Base-by-base conservation (phyloP, 1,139 yeast species). In the Keqinozyma sinolaborantium region DNA sequence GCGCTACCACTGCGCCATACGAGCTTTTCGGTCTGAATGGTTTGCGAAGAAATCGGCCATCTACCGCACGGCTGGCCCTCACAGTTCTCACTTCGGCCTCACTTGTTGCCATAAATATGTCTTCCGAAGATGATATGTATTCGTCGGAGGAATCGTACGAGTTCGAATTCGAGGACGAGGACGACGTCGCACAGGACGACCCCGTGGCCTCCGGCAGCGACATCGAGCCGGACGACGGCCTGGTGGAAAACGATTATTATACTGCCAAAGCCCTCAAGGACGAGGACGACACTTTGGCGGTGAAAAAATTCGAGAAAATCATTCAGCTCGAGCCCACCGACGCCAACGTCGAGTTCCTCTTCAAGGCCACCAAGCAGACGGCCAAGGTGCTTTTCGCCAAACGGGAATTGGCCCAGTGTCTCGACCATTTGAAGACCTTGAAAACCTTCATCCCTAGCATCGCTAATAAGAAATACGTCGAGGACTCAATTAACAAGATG, bases 1-100 rank as follows among this genome's bases (percentile, higher is more conserved):
- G 85, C 87, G 85, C 85, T 80, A 80, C 86, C 86, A 76, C 86
- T 79, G 85, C 84, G 86, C 86, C 85, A 79, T 67, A 72, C 80
- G 74, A 74, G 82, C 83, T 45, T 11, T 14, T 26, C 16, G n/a
- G 12, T 11, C 11, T n/a, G n/a, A n/a, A n/a, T n/a, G n/a, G n/a
- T n/a, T n/a, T n/a, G n/a, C n/a, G n/a, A n/a, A n/a, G n/a, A n/a
- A n/a, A n/a, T n/a, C n/a, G n/a, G n/a, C n/a, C n/a, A n/a, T n/a
- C n/a, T n/a, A 19, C 9, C 9, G 23, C 10, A 9, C 10, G 10
- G 9, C 23, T 9, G 9, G 10, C 10, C 10, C 23, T 19, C 23
- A 19, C 23, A 10, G 10, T 19, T 9, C 9, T 10, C 10, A 10
- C 10, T 19, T 19, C 9, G 10, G 23, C 23, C 10, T 19, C 9